A percentile compares a stretch with the other conserved stretches of the same genome.
These are phyloP conservation scores for Yamadazyma diddensiae DNA, from an alignment of 1,139 yeast species.

Conservation along the genomic window DNA sequence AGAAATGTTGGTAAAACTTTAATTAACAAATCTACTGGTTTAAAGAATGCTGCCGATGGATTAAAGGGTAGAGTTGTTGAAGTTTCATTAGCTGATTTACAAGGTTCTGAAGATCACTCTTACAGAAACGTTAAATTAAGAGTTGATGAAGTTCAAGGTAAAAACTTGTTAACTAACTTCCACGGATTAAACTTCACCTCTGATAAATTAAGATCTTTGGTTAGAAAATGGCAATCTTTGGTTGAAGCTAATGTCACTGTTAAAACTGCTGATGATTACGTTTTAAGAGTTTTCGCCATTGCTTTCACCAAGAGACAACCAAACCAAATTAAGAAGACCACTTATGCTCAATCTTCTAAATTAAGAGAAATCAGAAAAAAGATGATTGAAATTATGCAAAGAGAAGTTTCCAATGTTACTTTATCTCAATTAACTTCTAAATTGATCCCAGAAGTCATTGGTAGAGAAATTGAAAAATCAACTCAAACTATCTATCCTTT, in stretches of 20 bases:
- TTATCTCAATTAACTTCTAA: conserved; percentile 51
- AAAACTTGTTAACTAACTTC: conserved; percentile 54
- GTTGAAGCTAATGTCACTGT: conserved; percentile 53
- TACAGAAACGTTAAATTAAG: conserved; percentile 52
- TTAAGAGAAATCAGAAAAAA: conserved; percentile 52
- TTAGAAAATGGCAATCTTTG: conserved; percentile 54
- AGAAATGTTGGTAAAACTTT: conserved; percentile 52
- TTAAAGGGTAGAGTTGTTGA: conserved; percentile 53
- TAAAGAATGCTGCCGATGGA: conserved; percentile 52
- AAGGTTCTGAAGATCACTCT: conserved; percentile 53
- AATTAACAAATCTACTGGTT: conserved; percentile 51
- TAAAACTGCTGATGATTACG: conserved; percentile 50
- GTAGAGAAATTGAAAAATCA: conserved; percentile 53
- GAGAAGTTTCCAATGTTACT: conserved; percentile 50
- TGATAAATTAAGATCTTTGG: conserved; percentile 51
- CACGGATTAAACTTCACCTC: conserved; percentile 51
- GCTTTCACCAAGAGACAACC: conserved; percentile 55
- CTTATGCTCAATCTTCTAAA: conserved; percentile 51
- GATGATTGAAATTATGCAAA: conserved; percentile 51
- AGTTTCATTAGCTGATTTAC: conserved; percentile 49
- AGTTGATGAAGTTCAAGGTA: conserved; percentile 55
- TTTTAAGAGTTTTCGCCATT: conserved; percentile 49
- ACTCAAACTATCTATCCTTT: conserved; percentile 51
- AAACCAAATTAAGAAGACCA: conserved; percentile 50
- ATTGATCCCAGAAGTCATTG: conserved; percentile 52